phyloP scores from a whole-genome alignment of 192 early-diverging fungal genomes.

The Coemansia sp. region DNA sequence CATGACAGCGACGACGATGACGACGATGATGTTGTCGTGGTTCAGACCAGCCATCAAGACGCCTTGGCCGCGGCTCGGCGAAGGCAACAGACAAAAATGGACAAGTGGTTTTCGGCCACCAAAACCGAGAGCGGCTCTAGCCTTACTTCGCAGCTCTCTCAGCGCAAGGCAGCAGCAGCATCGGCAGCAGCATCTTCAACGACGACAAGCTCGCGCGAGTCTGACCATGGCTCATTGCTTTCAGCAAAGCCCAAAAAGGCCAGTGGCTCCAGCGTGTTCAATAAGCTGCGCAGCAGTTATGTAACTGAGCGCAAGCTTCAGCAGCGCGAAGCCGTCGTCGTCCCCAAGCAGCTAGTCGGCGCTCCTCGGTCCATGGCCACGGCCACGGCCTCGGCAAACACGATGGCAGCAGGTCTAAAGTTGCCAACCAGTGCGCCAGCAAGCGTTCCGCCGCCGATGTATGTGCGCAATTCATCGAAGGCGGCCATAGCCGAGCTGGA shows the following conservation, averaged over 20 bases:
- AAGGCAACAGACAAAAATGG: constrained; percentile 30
- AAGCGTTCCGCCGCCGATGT: constrained; percentile 6
- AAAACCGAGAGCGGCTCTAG: neutral
- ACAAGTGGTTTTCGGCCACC: constrained; percentile 17
- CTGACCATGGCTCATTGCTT: neutral
- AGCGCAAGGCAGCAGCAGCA: neutral
- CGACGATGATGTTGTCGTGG: constrained; percentile 2
- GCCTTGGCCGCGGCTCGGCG: constrained; percentile 1
- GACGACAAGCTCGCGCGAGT: neutral
- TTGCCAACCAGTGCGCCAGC: neutral
- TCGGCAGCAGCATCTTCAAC: neutral
- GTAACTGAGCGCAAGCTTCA: constrained; percentile 13
- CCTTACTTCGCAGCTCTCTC: constrained; percentile 6
- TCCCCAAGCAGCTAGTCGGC: constrained; percentile 32
- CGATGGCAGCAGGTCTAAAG: constrained; percentile 3
- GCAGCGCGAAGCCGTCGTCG: neutral
- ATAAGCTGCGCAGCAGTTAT: constrained; percentile 27
- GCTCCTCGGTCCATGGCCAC: constrained; percentile 36
- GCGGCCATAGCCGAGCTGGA: constrained; percentile 19
- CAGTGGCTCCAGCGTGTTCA: constrained; percentile 3
- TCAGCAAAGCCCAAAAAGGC: constrained; percentile 8
- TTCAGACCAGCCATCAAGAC: constrained; percentile 19
- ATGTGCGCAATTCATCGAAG: constrained; percentile 27
- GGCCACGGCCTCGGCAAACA: constrained; percentile 16
- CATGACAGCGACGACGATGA: neutral